A percentile compares a stretch with the other conserved stretches of the same genome.
Conservation (phyloP, 2,329 filamentous ascomycete genomes). For the Sclerotinia trifoliorum region DNA sequence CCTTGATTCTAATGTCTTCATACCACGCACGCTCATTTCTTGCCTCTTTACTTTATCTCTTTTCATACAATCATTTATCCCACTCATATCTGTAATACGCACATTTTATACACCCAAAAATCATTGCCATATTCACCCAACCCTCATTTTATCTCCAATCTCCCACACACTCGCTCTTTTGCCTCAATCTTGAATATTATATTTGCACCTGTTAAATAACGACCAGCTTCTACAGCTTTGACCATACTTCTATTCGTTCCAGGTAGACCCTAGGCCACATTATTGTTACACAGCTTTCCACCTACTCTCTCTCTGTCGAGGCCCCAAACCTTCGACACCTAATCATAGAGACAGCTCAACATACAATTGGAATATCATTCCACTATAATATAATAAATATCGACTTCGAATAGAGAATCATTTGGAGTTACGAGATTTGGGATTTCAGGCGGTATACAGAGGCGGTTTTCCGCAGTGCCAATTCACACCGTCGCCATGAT, state of each 20-base stretch:
- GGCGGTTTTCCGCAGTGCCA: conserved; percentile 20
- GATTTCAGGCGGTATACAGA: conserved; percentile 8
- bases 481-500: conserved; percentile 32
- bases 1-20: conserved; percentile 15
- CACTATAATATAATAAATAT: conserved; percentile 9
- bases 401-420: not conserved
- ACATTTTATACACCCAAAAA: conserved; percentile 10
- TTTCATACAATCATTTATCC: conserved; percentile 19
- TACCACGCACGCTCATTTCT: conserved; percentile 8
- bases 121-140: not conserved
- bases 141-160: conserved; percentile 4
- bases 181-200: not conserved
- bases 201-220: not conserved
- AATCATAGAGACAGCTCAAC: conserved; percentile 17
- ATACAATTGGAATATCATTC: conserved; percentile 5
- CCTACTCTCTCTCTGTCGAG: conserved; percentile 8
- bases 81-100: not conserved
- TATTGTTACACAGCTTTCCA: conserved; percentile 31
- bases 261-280: conserved; percentile 59
- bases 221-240: conserved; percentile 19
- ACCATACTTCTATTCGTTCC: conserved; percentile 45
- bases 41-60: not conserved
- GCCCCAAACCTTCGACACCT: conserved; percentile 17
- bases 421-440: conserved; percentile 1
- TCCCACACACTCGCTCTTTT: not conserved